Base-by-base conservation (phyloP, 2,329 filamentous ascomycete species). In the Didymella pinodella region DNA sequence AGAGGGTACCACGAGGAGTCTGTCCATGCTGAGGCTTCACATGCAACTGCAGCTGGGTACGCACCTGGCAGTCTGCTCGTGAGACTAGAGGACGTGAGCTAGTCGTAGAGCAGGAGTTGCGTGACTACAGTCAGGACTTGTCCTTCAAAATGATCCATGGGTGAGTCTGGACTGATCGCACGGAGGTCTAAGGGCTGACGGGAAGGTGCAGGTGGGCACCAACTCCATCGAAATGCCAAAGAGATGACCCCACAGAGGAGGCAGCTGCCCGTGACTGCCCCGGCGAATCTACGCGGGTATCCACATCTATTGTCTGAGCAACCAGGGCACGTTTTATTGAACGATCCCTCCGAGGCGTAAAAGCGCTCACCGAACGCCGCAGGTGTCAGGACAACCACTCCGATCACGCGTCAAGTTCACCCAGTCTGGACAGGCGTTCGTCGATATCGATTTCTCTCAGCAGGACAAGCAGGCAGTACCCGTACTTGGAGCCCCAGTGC, bases 401-500 rank as follows among this genome's bases (percentile, higher is more conserved):
- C 6, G 12, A 22, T 53, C 40, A 45, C 36, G 18, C 14, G 16
- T 48, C 26, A 18, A 16, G 7, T 3, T n/a, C 7, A n/a, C 4
- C 20, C 12, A 41, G n/a, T 10, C 11, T 50, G 11, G n/a, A 40
- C 18, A 52, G 11, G 5, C 48, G 34, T 34, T 57, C 43, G 20
- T 48, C 36, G 32, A 47, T 14, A 14, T 43, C 48, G 14, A 59
- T 36, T 28, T 59, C 48, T 47, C 48, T 32, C 46, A 54, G 32
- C 46, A 62, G n/a, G 12, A 60, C 54, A 12, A 59, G 40, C 34
- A 65, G 45, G n/a, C 51, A 22, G 44, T 54, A 59, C 11, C 50
- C 57, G 14, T 40, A 40, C 40, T 50, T 64, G 12, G 54, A 62
- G 5, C 57, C 54, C 44, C 50, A 60, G 12, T 59, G 47, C 10